Conservation (phyloP, 345 rosid species). For the Brassica incana region DNA sequence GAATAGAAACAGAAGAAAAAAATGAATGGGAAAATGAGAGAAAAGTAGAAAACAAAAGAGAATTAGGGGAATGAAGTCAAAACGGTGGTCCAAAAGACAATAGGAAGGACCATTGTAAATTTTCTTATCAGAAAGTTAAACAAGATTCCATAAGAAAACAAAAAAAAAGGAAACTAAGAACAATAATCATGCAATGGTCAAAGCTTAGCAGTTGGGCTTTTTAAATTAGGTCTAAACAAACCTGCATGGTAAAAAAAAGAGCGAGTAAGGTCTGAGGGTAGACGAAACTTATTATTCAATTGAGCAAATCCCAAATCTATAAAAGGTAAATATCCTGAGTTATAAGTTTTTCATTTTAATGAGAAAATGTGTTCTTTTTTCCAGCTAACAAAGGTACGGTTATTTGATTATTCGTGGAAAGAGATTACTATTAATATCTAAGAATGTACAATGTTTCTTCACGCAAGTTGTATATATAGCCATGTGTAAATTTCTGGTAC, state of each 20-base stretch:
- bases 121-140: conserved; percentile 30
- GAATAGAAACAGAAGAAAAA: conserved; percentile 9
- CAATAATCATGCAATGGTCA: conserved; percentile 54
- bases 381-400: background rate
- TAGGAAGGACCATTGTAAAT: conserved; percentile 37
- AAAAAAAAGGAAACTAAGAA: conserved; percentile 8
- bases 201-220: conserved; percentile 57
- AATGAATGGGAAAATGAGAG: conserved; percentile 21
- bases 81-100: conserved; percentile 37
- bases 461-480: conserved; percentile 27
- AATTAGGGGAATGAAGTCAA: conserved; percentile 38
- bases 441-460: conserved; percentile 4
- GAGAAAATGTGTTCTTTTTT: background rate
- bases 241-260: conserved; percentile 11
- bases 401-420: conserved; percentile 3
- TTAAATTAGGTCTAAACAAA: background rate
- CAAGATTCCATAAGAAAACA: conserved; percentile 19
- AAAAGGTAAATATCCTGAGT: background rate
- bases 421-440: background rate
- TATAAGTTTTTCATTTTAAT: background rate
- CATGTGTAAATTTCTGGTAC: conserved; percentile 25
- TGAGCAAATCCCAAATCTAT: conserved; percentile 28
- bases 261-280: background rate
- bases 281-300: conserved; percentile 31
- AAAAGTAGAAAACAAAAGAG: conserved; percentile 15